These are phyloP conservation scores for Melaleuca alternifolia DNA, from an alignment of 345 rosid genomes.

Conservation along the genomic window DNA sequence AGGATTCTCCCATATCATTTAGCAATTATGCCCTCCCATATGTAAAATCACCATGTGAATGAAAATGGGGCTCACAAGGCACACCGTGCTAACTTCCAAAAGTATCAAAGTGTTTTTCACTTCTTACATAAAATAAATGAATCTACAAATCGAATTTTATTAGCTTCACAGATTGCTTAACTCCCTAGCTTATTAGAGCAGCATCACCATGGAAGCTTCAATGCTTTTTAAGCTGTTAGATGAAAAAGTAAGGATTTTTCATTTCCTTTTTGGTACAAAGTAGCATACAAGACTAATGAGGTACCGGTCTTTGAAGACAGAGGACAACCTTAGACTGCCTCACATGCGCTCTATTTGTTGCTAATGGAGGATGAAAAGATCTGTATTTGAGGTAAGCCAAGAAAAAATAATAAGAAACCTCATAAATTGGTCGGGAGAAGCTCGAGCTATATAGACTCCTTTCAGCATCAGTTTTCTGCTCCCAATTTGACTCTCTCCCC, in stretches of 20 bases:
- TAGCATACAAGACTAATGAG: not conserved
- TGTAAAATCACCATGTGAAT: not conserved
- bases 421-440: not conserved
- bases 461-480: not conserved
- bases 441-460: not conserved
- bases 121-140: not conserved
- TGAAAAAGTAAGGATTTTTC: not conserved
- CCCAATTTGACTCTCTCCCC: not conserved
- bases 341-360: not conserved
- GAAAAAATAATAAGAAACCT: not conserved
- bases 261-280: not conserved
- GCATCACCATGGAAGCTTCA: not conserved
- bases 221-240: not conserved
- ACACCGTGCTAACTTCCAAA: not conserved
- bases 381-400: not conserved
- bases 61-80: not conserved
- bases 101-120: not conserved
- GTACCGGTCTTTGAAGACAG: not conserved
- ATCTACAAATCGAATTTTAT: not conserved
- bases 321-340: not conserved
- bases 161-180: not conserved
- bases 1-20: not conserved
- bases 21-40: not conserved
- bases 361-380: not conserved
- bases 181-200: not conserved